Evolutionary conservation across 345 rosid species (phyloP), one percentile per base, ranked within the genome.

Genomic region (Citrus sp.): DNA sequence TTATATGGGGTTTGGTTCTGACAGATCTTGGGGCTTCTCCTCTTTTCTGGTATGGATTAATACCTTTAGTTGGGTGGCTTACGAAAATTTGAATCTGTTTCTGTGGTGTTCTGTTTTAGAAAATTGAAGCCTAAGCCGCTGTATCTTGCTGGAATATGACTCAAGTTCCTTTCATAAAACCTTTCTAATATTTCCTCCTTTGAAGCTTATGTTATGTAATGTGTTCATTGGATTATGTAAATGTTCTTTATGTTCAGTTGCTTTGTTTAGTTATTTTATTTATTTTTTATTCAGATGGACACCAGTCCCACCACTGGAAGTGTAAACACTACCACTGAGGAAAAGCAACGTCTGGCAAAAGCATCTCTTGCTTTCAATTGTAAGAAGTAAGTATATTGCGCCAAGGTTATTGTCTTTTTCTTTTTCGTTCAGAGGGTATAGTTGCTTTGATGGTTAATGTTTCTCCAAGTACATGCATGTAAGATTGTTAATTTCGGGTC

Each of bases 241-340:
- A 68, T 35, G 67, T 38, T 67, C 58, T 63, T 66, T 77, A 69
- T 62, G 71, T 32, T 71, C 9, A 46, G 61, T 68, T 51, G 76
- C 42, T 38, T 70, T 56, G 24, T 54, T 24, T 68, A 13, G 25
- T 56, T 66, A 22, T 34, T 35, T 66, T 19, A 18, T 60, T 19
- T 34, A 65, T 58, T 58, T 80, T 13, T 74, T 68, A 27, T 77
- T 81, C 90, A 96, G 98, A 90, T 93, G 98, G 99, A 96, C 83
- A 91, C 55, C 79, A 96, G 98, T 84, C 99, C 99, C 56, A 96
- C 99, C 56, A 94, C 98, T 0, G 99, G 99, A 82, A 94, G 98
- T 70, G 95, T 96, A 76, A 93, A 84, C 83, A 92, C 93, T 3
- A 92, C 93, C 66, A 83, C 69, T 66, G 90, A 83, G 65, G 98